Evolutionary conservation across 768 basidiomycete species (phyloP).

Genomic region (Boletus sp.): DNA sequence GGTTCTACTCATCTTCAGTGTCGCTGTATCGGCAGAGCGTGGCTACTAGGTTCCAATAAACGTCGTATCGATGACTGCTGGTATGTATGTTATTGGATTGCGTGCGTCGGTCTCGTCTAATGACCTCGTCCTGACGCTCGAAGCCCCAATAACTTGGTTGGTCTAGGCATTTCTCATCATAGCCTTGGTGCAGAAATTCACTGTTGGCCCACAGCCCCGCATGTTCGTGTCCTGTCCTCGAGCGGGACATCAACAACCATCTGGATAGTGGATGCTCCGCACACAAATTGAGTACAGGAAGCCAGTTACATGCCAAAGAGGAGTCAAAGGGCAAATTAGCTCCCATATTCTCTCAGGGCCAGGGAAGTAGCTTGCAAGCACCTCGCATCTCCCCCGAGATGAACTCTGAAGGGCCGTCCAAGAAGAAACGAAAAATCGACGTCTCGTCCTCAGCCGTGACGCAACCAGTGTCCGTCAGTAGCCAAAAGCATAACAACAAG

Average conservation of each 20-base stretch:
- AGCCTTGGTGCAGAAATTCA: not conserved
- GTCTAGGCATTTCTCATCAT: conserved; percentile 6
- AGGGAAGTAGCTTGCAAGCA: conserved; percentile 5
- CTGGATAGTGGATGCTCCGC: conserved; percentile 47
- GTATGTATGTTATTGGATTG: conserved; percentile 15
- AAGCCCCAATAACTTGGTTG: conserved; percentile 24
- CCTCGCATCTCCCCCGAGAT: conserved; percentile 13
- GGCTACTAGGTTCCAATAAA: not conserved
- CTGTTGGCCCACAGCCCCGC: conserved; percentile 41
- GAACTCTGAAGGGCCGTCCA: conserved; percentile 12
- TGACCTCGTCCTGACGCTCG: not conserved
- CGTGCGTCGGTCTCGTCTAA: not conserved
- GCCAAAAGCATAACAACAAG: conserved; percentile 24
- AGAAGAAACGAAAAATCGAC: conserved; percentile 32
- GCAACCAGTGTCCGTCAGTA: conserved; percentile 4
- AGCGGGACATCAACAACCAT: conserved; percentile 48
- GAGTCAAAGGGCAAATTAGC: conserved; percentile 34
- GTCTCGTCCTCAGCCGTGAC: conserved; percentile 2
- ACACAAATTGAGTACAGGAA: conserved; percentile 4
- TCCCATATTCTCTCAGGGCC: conserved; percentile 40
- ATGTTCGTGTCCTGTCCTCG: conserved; percentile 43
- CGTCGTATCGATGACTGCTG: conserved; percentile 11
- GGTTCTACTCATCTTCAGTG: not conserved
- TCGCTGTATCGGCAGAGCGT: not conserved
- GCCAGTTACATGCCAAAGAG: conserved; percentile 7